Evolutionary conservation across 2,329 filamentous ascomycete species (phyloP), one percentile per base, ranked within the genome.

Genomic region (Epichloe uncinata): DNA sequence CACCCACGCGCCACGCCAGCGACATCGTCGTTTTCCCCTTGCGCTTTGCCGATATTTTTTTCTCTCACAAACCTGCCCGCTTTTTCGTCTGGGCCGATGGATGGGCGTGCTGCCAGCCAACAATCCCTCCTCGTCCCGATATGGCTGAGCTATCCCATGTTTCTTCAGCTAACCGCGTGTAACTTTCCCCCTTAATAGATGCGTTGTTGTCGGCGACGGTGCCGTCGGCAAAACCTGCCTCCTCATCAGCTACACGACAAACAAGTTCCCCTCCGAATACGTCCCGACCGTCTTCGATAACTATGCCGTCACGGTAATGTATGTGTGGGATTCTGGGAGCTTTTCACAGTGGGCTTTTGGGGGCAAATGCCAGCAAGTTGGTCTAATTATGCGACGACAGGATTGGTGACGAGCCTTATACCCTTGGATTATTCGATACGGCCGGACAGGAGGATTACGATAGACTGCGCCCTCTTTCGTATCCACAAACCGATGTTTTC

Each of bases 361-460:
- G 35, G 35, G 26, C 26, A 30, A 9, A 30, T 30, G 26, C 45
- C n/a, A 20, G 40, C 26, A n/a, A 7, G 12, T 16, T 48, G 11
- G 15, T 43, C 45, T 51, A 63, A 57, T 51, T 42, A 50, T 51
- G 42, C 52, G 42, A 50, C 52, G 42, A 50, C 42, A 98, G 93
- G 93, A 97, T 98, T 67, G 93, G 93, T 57, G 93, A 97, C 68
- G 93, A 98, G 71, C 93, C 93, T 52, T 97, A 97, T 69, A 98
- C 93, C 15, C 78, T 98, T 45, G 93, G 93, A 52, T 79, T 98
- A 30, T 98, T 97, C 66, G 93, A 98, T 82, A 98, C 93, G 37
- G 93, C 93, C 55, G 93, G 93, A 69, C 93, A 98, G 74, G 93
- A 98, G 78, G 91, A 98, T 82, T 97, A 97, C 73, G 93, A 98